Evolutionary conservation across 805 yeast species (phyloP).

Genomic region (Candida sphagnicola): DNA sequence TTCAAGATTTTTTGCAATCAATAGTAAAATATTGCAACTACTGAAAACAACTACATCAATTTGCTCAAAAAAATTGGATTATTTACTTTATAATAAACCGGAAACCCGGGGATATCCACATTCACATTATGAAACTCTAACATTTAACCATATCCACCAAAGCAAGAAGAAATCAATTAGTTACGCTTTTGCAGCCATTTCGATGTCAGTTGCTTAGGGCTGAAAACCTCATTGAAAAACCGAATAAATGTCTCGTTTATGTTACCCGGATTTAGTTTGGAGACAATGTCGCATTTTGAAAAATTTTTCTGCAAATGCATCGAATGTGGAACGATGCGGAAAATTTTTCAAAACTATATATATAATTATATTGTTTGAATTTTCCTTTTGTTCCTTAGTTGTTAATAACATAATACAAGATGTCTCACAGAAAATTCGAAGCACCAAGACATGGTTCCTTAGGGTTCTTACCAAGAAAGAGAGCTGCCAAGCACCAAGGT

Average conservation of each 20-base stretch:
- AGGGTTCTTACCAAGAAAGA: conserved; percentile 99
- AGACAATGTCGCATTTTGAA: conserved; percentile 1
- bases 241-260: too few relatives aligned
- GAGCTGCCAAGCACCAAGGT: conserved; percentile 98
- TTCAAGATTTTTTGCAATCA: not conserved
- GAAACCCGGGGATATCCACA: too few relatives aligned
- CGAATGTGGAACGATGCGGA: conserved; percentile 1
- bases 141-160: too few relatives aligned
- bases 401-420: conserved; percentile 32
- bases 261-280: not conserved
- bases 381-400: conserved; percentile 19
- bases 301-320: not conserved
- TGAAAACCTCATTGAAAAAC: too few relatives aligned
- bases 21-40: too few relatives aligned
- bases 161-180: not conserved
- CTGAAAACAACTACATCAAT: too few relatives aligned
- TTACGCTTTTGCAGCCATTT: not conserved
- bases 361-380: not conserved
- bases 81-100: too few relatives aligned
- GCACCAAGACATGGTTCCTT: conserved; percentile 99
- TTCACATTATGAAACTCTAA: too few relatives aligned
- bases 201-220: not conserved
- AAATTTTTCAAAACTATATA: not conserved
- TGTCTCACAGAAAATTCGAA: conserved; percentile 99
- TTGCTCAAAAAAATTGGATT: too few relatives aligned